Conservation (phyloP, 106 monocot species). For the Triglochin maritima region DNA sequence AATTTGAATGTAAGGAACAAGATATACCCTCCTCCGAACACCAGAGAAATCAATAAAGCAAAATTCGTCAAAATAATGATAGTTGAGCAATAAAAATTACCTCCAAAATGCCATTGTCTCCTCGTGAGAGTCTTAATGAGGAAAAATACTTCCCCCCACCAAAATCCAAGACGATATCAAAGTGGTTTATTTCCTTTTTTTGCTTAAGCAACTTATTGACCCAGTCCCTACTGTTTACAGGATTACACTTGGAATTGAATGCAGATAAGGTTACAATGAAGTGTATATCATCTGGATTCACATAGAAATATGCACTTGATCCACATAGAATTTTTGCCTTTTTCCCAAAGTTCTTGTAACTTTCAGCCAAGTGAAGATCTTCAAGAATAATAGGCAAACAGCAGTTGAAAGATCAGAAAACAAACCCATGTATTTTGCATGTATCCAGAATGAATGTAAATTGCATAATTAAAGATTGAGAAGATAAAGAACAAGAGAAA, state of each 20-base stretch:
- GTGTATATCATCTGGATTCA: conserved; percentile 53
- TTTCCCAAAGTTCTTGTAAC: conserved; percentile 30
- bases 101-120: conserved; percentile 64
- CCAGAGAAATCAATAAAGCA: too few relatives aligned
- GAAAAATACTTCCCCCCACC: conserved; percentile 49
- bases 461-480: too few relatives aligned
- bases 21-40: too few relatives aligned
- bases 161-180: conserved; percentile 75
- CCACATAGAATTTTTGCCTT: conserved; percentile 41
- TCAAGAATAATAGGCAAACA: conserved; percentile 5
- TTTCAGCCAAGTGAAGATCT: conserved; percentile 26
- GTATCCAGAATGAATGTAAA: too few relatives aligned
- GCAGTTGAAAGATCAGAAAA: not conserved
- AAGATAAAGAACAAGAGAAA: too few relatives aligned
- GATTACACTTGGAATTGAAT: conserved; percentile 46
- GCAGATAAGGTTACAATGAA: conserved; percentile 48
- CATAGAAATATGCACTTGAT: conserved; percentile 65
- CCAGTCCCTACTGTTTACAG: conserved; percentile 61
- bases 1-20: not conserved
- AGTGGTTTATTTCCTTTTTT: conserved; percentile 36
- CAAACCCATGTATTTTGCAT: too few relatives aligned
- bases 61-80: too few relatives aligned
- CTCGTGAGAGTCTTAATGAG: conserved; percentile 52
- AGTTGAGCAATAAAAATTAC: conserved; percentile 11
- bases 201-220: conserved; percentile 58